phyloP scores from a whole-genome alignment of 1,284 basidiomycete genomes.

The Flammula alnicola region DNA sequence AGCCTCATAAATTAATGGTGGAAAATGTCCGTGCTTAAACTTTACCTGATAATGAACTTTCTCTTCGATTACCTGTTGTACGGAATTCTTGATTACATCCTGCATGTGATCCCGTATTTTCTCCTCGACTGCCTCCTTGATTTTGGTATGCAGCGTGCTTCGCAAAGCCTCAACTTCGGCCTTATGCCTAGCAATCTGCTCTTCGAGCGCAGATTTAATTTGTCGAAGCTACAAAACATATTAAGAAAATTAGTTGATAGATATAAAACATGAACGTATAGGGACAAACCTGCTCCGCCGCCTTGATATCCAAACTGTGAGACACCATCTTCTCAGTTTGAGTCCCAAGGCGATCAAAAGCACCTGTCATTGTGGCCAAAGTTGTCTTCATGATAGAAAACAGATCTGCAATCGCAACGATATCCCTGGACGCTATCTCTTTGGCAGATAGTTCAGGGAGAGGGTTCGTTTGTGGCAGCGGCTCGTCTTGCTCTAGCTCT shows the following conservation, averaged over 20 bases:
- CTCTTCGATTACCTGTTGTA: constrained; percentile 42
- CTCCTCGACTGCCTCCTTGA: constrained; percentile 44
- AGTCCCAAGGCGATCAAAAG: constrained; percentile 48
- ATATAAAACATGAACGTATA: neutral
- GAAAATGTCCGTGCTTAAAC: neutral
- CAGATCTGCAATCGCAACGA: constrained; percentile 45
- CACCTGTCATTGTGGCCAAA: constrained; percentile 40
- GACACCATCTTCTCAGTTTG: constrained; percentile 48
- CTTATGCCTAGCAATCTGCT: constrained; percentile 44
- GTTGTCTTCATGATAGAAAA: constrained; percentile 49
- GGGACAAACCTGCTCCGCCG: constrained; percentile 43
- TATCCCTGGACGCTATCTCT: constrained; percentile 36
- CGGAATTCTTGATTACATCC: constrained; percentile 39
- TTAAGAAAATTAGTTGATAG: neutral
- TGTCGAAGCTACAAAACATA: constrained; percentile 41
- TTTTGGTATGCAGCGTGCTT: constrained; percentile 37
- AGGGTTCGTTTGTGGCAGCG: neutral
- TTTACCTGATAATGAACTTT: constrained; percentile 39
- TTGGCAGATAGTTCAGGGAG: constrained; percentile 14
- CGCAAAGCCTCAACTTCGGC: constrained; percentile 40
- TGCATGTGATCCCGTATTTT: constrained; percentile 42
- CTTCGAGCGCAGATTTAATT: constrained; percentile 40
- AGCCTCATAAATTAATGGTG: neutral
- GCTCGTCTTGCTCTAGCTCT: neutral
- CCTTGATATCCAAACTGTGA: constrained; percentile 48